phyloP scores from a whole-genome alignment of 2,329 filamentous ascomycete species.

The Hypoxylon sp. region DNA sequence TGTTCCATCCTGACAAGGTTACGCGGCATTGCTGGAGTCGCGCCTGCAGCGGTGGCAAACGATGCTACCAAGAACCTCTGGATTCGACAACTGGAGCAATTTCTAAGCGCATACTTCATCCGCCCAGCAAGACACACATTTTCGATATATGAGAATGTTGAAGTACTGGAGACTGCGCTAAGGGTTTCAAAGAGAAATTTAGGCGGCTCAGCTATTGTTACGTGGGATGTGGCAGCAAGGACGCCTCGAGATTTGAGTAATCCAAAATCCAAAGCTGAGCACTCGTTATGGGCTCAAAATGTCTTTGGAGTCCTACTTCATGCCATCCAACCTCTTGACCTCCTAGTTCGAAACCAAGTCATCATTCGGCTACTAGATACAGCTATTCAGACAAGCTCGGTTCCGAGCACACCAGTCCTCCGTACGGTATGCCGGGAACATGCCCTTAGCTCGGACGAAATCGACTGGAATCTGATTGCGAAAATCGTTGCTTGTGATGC shows the following conservation, averaged over 20 bases:
- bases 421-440: slow-evolving; percentile 53
- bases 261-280: slow-evolving; percentile 52
- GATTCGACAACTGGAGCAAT: slow-evolving; percentile 63
- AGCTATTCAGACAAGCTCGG: slow-evolving; percentile 55
- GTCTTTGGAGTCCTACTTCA: slow-evolving; percentile 50
- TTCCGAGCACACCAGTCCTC: slow-evolving; percentile 55
- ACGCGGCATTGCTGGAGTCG: slow-evolving; percentile 49
- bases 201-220: slow-evolving; percentile 58
- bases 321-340: slow-evolving; percentile 38
- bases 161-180: slow-evolving; percentile 60
- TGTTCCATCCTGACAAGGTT: slow-evolving; percentile 61
- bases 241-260: slow-evolving; percentile 50
- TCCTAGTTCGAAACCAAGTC: slow-evolving; percentile 47
- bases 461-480: slow-evolving; percentile 60
- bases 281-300: slow-evolving; percentile 49
- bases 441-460: slow-evolving; percentile 47
- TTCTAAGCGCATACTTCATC: slow-evolving; percentile 67
- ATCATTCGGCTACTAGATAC: slow-evolving; percentile 55
- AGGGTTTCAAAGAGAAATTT: slow-evolving; percentile 57
- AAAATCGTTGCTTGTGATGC: slow-evolving; percentile 62
- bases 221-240: slow-evolving; percentile 57
- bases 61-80: slow-evolving; percentile 57
- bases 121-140: slow-evolving; percentile 66
- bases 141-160: slow-evolving; percentile 60
- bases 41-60: slow-evolving; percentile 42